Evolutionary conservation across 139 green algal species (phyloP).

Genomic region (Haematococcus sp.): DNA sequence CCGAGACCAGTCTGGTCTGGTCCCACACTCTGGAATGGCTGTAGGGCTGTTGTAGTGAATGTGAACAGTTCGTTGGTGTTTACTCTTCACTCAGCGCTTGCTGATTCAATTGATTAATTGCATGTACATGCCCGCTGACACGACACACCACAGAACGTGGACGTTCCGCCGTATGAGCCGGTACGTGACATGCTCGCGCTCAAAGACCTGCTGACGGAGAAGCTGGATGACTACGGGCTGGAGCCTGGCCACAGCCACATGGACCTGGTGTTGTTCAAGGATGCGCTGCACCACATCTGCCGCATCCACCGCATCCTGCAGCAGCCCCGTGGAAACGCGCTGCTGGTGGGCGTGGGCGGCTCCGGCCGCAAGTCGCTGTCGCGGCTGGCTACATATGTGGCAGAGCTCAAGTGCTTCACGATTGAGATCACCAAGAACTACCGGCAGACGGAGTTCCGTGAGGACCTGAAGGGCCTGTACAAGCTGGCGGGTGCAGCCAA

Average conservation of each 20-base stretch:
- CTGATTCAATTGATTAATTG: too few relatives aligned
- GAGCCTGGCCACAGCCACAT: conserved; percentile 70
- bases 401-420: conserved; percentile 73
- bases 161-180: conserved; percentile 77
- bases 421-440: conserved; percentile 85
- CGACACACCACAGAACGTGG: conserved; percentile 44
- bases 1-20: too few relatives aligned
- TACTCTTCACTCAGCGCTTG: too few relatives aligned
- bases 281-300: conserved; percentile 81
- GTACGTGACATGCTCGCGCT: conserved; percentile 60
- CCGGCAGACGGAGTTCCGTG: conserved; percentile 61
- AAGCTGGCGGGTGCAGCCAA: conserved; percentile 59
- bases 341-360: conserved; percentile 86
- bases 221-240: conserved; percentile 79
- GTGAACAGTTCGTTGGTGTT: too few relatives aligned
- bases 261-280: conserved; percentile 85
- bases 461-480: conserved; percentile 77
- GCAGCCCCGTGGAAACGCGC: conserved; percentile 79
- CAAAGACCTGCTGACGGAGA: conserved; percentile 70
- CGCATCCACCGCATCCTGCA: conserved; percentile 70
- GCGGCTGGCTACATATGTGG: conserved; percentile 76
- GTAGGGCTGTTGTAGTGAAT: too few relatives aligned
- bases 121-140: too few relatives aligned
- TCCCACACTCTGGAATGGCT: too few relatives aligned
- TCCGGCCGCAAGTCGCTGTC: conserved; percentile 75